These are phyloP conservation scores for Moesziomyces aphidis DNA, from an alignment of 1,284 basidiomycete genomes.

Conservation along the genomic window DNA sequence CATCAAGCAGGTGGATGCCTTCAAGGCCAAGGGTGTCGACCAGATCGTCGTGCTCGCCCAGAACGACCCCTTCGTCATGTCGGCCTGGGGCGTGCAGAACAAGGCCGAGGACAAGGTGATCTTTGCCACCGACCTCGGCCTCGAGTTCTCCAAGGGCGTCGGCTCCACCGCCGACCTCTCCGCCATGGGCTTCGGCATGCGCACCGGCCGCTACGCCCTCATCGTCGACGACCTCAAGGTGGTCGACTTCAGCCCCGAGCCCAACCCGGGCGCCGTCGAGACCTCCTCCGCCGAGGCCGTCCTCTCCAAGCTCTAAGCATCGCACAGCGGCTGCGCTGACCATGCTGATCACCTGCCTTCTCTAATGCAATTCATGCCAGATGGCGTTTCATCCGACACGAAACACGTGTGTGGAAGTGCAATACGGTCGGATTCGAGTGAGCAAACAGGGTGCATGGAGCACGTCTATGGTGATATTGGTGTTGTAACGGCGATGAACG, in stretches of 20 bases:
- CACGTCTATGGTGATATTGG: not conserved
- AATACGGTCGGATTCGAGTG: not conserved
- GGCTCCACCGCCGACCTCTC: conserved; percentile 77
- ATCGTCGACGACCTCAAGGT: conserved; percentile 77
- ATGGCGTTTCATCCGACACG: no score
- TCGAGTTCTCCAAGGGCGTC: conserved; percentile 76
- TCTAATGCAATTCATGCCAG: no score
- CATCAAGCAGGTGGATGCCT: conserved; percentile 75
- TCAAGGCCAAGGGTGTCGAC: conserved; percentile 79
- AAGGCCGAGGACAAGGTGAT: conserved; percentile 80
- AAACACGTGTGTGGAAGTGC: not conserved
- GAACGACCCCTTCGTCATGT: conserved; percentile 66
- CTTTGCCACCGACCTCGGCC: conserved; percentile 75
- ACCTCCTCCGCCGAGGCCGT: conserved; percentile 78
- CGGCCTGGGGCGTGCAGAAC: conserved; percentile 77
- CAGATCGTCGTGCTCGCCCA: conserved; percentile 72
- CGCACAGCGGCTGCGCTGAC: not conserved
- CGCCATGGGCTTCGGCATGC: conserved; percentile 73
- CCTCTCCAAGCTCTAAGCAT: conserved; percentile 72
- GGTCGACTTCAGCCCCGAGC: conserved; percentile 44
- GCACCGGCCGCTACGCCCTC: conserved; percentile 78
- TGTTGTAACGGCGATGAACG: no score
- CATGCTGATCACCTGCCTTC: no score
- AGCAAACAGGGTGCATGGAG: not conserved
- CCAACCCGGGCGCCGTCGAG: conserved; percentile 71